Base-by-base conservation (phyloP, 768 basidiomycete genomes). In the Amanita muscaria region DNA sequence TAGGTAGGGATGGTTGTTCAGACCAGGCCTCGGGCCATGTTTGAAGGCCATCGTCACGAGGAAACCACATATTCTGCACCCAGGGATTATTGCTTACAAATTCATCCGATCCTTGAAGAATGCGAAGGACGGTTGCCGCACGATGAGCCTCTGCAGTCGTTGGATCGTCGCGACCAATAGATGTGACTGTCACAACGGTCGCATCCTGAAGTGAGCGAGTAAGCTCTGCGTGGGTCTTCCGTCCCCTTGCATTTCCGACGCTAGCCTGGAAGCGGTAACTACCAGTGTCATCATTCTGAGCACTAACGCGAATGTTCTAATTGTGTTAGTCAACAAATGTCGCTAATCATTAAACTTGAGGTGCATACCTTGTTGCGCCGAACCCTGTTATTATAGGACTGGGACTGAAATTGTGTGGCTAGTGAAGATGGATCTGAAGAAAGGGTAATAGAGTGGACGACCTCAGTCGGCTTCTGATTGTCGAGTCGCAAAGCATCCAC, bases 71-170 rank as follows among this genome's bases (percentile, higher is more conserved):
- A 48, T 74, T 74, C 44, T 64, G 59, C 21, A 74, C 59, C 73
- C 74, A 77, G 0, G 71, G 65, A 49, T 64, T 74, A 12, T 68
- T 58, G 9, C 57, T 55, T 27, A 73, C 42, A 0, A 68, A 50
- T 3, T 60, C 51, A 1, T 59, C 42, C 21, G 53, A 40, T 1
- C 72, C 70, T 48, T 76, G 73, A 3, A 76, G 61, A 36, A 70
- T 61, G 4, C 58, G 60, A 27, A 73, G 67, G 30, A 76, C 46
- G 19, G 64, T 62, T 0, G 57, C 61, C 1, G 64, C 68, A 19
- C 68, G 69, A 36, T 69, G 64, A 3, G 59, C 59, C 49, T 85
- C 82, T 21, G 85, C 81, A 16, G 52, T 56, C 3, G 84, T 87
- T 1, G 73, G 74, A 30, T 63, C 70, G 31, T 73, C 79, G 25